Conservation (phyloP, 169 alveolate species). For the Plasmodium billcollinsi region DNA sequence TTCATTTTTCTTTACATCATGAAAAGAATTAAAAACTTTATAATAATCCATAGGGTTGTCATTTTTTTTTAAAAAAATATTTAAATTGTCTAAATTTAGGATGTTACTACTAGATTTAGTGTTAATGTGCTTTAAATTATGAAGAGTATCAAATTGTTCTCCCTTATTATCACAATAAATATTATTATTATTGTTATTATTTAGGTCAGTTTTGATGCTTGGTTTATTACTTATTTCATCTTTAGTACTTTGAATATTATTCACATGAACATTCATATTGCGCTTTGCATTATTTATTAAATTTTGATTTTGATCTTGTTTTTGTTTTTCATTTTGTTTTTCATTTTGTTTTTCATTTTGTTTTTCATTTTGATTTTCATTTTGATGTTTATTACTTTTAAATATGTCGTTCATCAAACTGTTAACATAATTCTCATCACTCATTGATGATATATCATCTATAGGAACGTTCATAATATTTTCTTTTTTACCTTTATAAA, state of each 20-base stretch:
- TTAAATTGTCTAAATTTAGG: conserved; percentile 4
- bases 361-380: neutral
- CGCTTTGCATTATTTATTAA: neutral
- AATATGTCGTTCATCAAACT: neutral
- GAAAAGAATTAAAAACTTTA: neutral
- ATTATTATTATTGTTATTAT: neutral
- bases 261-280: neutral
- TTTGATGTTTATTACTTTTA: neutral
- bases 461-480: neutral
- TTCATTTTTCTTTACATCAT: neutral
- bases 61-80: conserved; percentile 3
- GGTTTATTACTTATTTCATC: no score
- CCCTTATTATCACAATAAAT: neutral
- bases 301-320: neutral
- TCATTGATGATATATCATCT: neutral
- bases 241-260: neutral
- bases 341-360: neutral
- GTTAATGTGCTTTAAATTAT: neutral
- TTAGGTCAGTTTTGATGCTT: neutral
- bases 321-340: no score
- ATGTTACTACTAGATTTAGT: neutral
- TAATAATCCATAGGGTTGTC: conserved; percentile 1
- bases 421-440: neutral
- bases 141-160: neutral
- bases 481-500: neutral